Percentiles rank a stretch among this genome's conserved stretches.
Conservation (phyloP, 495 filamentous ascomycete genomes). For the Trichoderma parareesei region DNA sequence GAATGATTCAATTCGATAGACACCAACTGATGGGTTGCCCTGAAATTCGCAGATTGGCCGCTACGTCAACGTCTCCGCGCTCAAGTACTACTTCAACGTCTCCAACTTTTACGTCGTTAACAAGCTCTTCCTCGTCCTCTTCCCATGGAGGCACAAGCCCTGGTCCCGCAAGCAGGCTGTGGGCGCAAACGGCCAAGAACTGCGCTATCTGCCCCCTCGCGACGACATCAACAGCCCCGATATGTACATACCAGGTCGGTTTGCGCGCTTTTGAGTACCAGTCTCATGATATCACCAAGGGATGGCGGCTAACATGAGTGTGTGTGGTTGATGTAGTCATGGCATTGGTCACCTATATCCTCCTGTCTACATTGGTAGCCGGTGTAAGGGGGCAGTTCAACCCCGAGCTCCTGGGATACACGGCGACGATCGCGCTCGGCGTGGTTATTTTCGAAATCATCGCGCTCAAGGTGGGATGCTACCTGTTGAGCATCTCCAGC, state of each 20-base stretch:
- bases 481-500: slow-evolving; percentile 86
- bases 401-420: slow-evolving; percentile 83
- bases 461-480: slow-evolving; percentile 82
- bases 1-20: background rate
- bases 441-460: slow-evolving; percentile 82
- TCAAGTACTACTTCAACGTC: slow-evolving; percentile 98
- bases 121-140: slow-evolving; percentile 83
- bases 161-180: slow-evolving; percentile 73
- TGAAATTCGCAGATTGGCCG: slow-evolving; percentile 64
- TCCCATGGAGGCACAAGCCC: slow-evolving; percentile 93
- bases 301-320: slow-evolving; percentile 1
- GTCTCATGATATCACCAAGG: background rate
- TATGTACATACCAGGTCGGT: slow-evolving; percentile 80
- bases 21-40: background rate
- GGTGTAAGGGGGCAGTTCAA: slow-evolving; percentile 90
- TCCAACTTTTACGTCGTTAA: slow-evolving; percentile 84
- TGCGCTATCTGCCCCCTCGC: slow-evolving; percentile 86
- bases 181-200: slow-evolving; percentile 61
- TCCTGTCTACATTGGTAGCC: slow-evolving; percentile 79
- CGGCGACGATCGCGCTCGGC: slow-evolving; percentile 72
- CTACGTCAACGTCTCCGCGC: slow-evolving; percentile 80
- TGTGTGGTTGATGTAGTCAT: slow-evolving; percentile 38
- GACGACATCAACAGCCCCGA: slow-evolving; percentile 97
- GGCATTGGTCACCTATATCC: slow-evolving; percentile 95
- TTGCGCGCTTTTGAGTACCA: slow-evolving; percentile 27